Conservation (phyloP, 805 yeast genomes). For the Nakazawaea wyomingensis region DNA sequence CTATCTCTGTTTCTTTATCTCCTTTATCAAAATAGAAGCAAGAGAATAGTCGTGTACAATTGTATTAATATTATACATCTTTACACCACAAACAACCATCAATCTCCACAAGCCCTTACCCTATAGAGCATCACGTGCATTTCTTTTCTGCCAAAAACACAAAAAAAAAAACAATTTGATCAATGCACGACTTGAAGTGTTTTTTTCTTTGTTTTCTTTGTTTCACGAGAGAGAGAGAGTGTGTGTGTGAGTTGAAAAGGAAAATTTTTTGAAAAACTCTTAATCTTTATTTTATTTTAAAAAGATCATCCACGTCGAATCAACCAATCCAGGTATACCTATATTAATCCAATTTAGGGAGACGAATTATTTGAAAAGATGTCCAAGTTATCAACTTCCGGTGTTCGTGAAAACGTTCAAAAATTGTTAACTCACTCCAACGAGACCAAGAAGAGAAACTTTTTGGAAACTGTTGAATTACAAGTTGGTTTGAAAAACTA, state of each 20-base stretch:
- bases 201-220: background rate
- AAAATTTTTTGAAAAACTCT: background rate
- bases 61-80: too few species aligned
- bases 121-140: too few species aligned
- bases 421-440: conserved; percentile 84
- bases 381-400: conserved; percentile 88
- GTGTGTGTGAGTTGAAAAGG: too few species aligned
- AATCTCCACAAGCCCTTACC: too few species aligned
- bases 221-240: too few species aligned
- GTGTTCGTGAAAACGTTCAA: conserved; percentile 95
- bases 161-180: too few species aligned
- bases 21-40: too few species aligned
- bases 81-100: too few species aligned
- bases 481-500: conserved; percentile 99
- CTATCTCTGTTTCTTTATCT: too few species aligned
- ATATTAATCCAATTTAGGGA: conserved; percentile 62
- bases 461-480: conserved; percentile 98
- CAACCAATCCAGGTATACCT: conserved; percentile 36
- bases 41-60: too few species aligned
- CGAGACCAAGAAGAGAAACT: conserved; percentile 99
- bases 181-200: too few species aligned
- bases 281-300: background rate
- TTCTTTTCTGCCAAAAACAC: too few species aligned
- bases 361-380: conserved; percentile 53
- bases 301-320: conserved; percentile 49